Evolutionary conservation across 257 asterid species (phyloP).

Genomic region (Paulownia fortunei): DNA sequence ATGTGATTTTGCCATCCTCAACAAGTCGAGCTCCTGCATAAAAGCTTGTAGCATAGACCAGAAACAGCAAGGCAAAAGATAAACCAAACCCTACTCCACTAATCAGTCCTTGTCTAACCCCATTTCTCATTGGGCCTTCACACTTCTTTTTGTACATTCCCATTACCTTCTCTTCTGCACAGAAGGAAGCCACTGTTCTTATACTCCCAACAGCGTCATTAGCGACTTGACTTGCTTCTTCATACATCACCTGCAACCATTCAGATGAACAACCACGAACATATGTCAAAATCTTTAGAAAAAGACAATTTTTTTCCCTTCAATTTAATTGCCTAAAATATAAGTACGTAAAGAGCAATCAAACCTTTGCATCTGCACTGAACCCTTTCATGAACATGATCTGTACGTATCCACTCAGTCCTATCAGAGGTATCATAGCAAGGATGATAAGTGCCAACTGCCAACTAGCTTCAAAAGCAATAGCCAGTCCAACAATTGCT

Average conservation of each 20-base stretch:
- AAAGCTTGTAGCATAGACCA: conserved; percentile 82
- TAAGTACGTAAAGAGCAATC: background rate
- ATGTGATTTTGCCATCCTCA: conserved; percentile 68
- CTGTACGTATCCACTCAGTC: conserved; percentile 56
- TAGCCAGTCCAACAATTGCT: conserved; percentile 50
- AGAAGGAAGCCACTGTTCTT: conserved; percentile 87
- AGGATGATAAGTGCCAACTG: conserved; percentile 66
- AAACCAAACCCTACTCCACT: conserved; percentile 83
- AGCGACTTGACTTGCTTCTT: conserved; percentile 91
- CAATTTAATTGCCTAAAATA: background rate
- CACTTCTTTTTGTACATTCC: conserved; percentile 71
- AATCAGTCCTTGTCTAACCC: conserved; percentile 71
- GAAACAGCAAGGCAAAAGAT: conserved; percentile 60
- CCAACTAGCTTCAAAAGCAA: conserved; percentile 81
- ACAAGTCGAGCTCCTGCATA: conserved; percentile 91
- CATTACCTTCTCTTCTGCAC: conserved; percentile 89
- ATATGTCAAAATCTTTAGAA: background rate
- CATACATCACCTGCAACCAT: conserved; percentile 68
- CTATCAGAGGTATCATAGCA: conserved; percentile 61
- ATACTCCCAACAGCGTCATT: conserved; percentile 90
- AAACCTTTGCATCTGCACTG: conserved; percentile 68
- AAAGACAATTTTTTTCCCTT: background rate
- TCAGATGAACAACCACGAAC: background rate
- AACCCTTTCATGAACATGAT: conserved; percentile 60
- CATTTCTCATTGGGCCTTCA: conserved; percentile 70